Conservation (phyloP, 768 basidiomycete genomes). For the Suillus americanus region DNA sequence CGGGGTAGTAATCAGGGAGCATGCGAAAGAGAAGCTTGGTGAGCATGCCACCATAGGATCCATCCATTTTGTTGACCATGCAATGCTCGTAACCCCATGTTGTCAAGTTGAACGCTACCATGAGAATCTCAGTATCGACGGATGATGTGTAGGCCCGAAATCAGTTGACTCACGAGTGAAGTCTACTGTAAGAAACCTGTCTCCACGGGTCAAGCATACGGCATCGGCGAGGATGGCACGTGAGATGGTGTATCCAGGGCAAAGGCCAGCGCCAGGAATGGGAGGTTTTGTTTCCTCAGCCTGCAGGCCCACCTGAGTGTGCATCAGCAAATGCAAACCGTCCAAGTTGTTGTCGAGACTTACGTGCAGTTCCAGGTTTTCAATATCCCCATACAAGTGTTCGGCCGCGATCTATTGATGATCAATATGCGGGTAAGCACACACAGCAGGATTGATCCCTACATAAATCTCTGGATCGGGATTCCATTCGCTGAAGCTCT, state of each 20-base stretch:
- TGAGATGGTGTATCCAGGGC: slow-evolving; percentile 82
- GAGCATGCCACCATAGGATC: slow-evolving; percentile 76
- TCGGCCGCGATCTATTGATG: slow-evolving; percentile 54
- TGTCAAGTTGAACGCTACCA: slow-evolving; percentile 67
- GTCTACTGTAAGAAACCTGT: slow-evolving; percentile 76
- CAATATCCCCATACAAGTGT: slow-evolving; percentile 66
- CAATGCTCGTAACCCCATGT: slow-evolving; percentile 79
- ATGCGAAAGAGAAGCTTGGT: slow-evolving; percentile 71
- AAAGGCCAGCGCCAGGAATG: slow-evolving; percentile 69
- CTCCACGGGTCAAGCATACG: slow-evolving; percentile 72
- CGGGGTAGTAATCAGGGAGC: slow-evolving; percentile 67
- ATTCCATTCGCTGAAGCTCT: slow-evolving; percentile 73
- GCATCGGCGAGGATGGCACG: slow-evolving; percentile 84
- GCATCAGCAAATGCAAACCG: neutral
- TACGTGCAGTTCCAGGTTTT: slow-evolving; percentile 79
- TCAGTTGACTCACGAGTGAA: slow-evolving; percentile 59
- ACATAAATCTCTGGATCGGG: slow-evolving; percentile 56
- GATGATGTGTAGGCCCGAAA: neutral
- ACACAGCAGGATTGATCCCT: slow-evolving; percentile 17
- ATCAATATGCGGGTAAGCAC: neutral
- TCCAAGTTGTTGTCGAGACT: slow-evolving; percentile 20
- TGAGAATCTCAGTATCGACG: slow-evolving; percentile 11
- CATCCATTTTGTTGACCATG: slow-evolving; percentile 59
- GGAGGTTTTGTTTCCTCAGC: slow-evolving; percentile 71
- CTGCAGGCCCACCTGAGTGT: slow-evolving; percentile 56